phyloP scores from a whole-genome alignment of 202 grass and related monocot genomes.

The Bolboschoenoplectus hybrid region DNA sequence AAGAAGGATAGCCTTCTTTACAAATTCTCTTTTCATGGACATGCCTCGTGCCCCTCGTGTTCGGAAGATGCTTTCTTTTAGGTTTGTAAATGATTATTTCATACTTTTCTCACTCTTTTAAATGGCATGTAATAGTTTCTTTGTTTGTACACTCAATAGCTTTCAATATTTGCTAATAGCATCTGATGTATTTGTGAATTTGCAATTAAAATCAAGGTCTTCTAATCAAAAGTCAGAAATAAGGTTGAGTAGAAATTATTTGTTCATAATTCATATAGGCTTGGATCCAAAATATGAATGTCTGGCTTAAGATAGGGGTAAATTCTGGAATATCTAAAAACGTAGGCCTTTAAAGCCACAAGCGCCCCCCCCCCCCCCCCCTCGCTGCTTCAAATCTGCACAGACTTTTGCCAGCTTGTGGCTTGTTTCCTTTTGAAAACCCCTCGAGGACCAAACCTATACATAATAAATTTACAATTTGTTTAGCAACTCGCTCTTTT shows the following conservation, averaged over 20 bases:
- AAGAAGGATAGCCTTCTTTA: slow-evolving; percentile 94
- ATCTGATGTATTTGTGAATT: slow-evolving; percentile 3
- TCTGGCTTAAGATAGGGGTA: not conserved
- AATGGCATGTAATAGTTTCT: not conserved
- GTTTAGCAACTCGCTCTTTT: not conserved
- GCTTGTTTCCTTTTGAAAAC: not conserved
- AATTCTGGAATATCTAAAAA: not conserved
- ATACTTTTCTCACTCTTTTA: not conserved
- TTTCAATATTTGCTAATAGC: not conserved
- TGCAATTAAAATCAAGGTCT: not conserved
- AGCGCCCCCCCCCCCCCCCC: too few species aligned
- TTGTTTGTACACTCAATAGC: not conserved
- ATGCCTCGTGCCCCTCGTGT: slow-evolving; percentile 93
- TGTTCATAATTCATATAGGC: not conserved
- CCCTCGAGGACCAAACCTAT: not conserved
- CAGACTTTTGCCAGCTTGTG: not conserved
- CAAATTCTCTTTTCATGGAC: slow-evolving; percentile 98
- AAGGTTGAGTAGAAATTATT: not conserved
- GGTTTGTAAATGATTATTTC: slow-evolving; percentile 47
- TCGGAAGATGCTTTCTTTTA: slow-evolving; percentile 96
- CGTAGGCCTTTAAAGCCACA: not conserved
- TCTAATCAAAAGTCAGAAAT: not conserved
- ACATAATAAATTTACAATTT: not conserved
- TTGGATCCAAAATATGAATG: not conserved
- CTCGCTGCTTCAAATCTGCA: not conserved